These are phyloP conservation scores for Xanthoparmelia taractica DNA, from an alignment of 495 filamentous ascomycete genomes.

Conservation along the genomic window DNA sequence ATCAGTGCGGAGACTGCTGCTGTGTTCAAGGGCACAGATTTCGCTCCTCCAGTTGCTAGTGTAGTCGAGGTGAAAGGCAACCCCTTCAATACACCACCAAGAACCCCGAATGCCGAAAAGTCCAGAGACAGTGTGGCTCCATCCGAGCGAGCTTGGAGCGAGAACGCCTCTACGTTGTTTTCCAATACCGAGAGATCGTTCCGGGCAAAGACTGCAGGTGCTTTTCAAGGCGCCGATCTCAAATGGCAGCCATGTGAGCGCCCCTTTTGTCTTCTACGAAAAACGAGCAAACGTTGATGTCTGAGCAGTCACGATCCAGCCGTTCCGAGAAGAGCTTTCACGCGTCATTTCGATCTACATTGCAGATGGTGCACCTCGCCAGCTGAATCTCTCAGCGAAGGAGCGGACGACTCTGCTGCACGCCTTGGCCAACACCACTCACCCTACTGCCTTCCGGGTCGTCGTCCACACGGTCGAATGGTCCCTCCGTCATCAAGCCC, in stretches of 20 bases:
- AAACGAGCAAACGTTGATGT: slow-evolving; percentile 18
- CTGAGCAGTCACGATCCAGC: slow-evolving; percentile 61
- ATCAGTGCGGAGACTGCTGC: slow-evolving; percentile 33
- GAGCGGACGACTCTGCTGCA: slow-evolving; percentile 56
- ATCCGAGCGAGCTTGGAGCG: slow-evolving; percentile 24
- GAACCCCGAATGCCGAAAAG: slow-evolving; percentile 31
- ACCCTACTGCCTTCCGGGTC: slow-evolving; percentile 56
- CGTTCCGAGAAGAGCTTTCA: slow-evolving; percentile 63
- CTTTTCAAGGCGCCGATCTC: slow-evolving; percentile 42
- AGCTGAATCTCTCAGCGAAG: slow-evolving; percentile 62
- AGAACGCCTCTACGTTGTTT: slow-evolving; percentile 23
- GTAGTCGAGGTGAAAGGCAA: slow-evolving; percentile 34
- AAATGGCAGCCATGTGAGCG: slow-evolving; percentile 50
- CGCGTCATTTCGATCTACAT: slow-evolving; percentile 65
- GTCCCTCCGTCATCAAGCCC: slow-evolving; percentile 58
- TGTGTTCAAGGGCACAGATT: slow-evolving; percentile 54
- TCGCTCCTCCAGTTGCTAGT: slow-evolving; percentile 37
- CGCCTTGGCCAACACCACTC: slow-evolving; percentile 63
- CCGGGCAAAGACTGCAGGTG: slow-evolving; percentile 33
- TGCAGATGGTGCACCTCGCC: slow-evolving; percentile 51
- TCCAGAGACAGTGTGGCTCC: slow-evolving; percentile 15
- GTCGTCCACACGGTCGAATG: slow-evolving; percentile 53
- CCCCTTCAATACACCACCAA: slow-evolving; percentile 50
- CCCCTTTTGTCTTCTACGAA: not conserved
- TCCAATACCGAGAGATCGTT: slow-evolving; percentile 21